A percentile compares a stretch with the other conserved stretches of the same genome.
Evolutionary conservation across 257 asterid species (phyloP).

Genomic region (Paraleonurus japonicus): DNA sequence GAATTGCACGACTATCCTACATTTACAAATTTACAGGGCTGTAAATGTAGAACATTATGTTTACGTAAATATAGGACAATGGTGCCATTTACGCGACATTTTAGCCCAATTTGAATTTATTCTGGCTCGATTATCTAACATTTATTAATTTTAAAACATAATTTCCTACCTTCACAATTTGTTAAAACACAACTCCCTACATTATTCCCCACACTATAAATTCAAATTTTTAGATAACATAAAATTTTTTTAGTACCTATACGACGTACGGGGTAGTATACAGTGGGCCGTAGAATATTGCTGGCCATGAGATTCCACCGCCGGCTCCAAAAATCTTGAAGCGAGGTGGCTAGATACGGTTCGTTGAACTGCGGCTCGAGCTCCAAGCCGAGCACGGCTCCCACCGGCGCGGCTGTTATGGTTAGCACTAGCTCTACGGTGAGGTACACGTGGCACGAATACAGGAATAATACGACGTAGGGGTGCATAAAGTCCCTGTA

Average conservation of each 20-base stretch:
- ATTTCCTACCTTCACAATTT: too few species aligned
- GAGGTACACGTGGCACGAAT: constrained; percentile 44
- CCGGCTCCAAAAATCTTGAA: constrained; percentile 79
- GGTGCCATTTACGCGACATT: too few species aligned
- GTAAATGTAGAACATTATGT: too few species aligned
- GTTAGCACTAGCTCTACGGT: constrained; percentile 42
- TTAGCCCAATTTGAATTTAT: too few species aligned
- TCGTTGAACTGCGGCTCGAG: constrained; percentile 65
- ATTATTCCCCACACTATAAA: too few species aligned
- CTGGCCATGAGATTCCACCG: constrained; percentile 78
- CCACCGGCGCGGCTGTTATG: constrained; percentile 39
- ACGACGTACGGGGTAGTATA: constrained; percentile 49
- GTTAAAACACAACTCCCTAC: too few species aligned
- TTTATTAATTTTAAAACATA: too few species aligned
- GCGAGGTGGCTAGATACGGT: constrained; percentile 69
- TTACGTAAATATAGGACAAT: too few species aligned
- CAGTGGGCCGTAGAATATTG: constrained; percentile 41
- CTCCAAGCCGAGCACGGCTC: constrained; percentile 48
- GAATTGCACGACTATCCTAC: too few species aligned
- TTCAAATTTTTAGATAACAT: too few species aligned
- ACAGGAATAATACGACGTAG: constrained; percentile 20
- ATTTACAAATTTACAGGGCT: too few species aligned
- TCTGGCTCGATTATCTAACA: too few species aligned
- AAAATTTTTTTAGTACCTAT: not conserved
- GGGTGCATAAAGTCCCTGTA: constrained; percentile 32